phyloP scores from a whole-genome alignment of 805 yeast species.

The Ogataea philodendri region DNA sequence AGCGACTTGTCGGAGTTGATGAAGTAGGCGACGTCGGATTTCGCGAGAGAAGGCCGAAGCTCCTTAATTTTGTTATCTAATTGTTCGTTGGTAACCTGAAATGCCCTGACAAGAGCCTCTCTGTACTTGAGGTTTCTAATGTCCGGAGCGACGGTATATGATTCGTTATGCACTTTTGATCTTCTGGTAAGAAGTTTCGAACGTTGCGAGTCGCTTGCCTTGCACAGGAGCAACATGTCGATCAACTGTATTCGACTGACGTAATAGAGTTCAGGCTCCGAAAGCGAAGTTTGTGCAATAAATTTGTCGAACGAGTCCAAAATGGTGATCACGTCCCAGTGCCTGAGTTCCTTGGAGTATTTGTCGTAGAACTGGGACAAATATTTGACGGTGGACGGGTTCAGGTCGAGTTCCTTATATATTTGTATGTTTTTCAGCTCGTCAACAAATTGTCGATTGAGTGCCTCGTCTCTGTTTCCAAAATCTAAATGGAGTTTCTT shows the following conservation, averaged over 20 bases:
- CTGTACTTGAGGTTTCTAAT: conserved; percentile 12
- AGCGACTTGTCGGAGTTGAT: conserved; percentile 13
- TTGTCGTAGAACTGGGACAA: conserved; percentile 15
- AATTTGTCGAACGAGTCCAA: conserved; percentile 15
- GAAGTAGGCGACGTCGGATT: conserved; percentile 14
- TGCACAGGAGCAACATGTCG: conserved; percentile 19
- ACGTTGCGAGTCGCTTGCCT: conserved; percentile 18
- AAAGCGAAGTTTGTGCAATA: conserved; percentile 4
- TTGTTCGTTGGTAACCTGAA: conserved; percentile 7
- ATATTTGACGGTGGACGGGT: conserved; percentile 16
- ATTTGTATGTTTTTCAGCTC: conserved; percentile 16
- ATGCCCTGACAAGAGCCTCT: conserved; percentile 14
- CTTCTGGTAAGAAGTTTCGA: conserved; percentile 14
- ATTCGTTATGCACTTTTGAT: conserved; percentile 10
- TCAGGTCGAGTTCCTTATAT: conserved; percentile 17
- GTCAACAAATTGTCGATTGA: conserved; percentile 25
- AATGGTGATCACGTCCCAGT: conserved; percentile 17
- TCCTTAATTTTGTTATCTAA: conserved; percentile 12
- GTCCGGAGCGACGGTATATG: conserved; percentile 15
- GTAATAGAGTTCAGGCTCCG: conserved; percentile 12
- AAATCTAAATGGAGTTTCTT: conserved; percentile 24
- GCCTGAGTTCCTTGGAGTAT: conserved; percentile 18
- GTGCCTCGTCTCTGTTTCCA: conserved; percentile 24
- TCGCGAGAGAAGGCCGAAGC: conserved; percentile 12
- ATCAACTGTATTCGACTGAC: conserved; percentile 18